These are phyloP conservation scores for Fomitopsis betulina DNA, from an alignment of 1,284 basidiomycete species.

Conservation along the genomic window DNA sequence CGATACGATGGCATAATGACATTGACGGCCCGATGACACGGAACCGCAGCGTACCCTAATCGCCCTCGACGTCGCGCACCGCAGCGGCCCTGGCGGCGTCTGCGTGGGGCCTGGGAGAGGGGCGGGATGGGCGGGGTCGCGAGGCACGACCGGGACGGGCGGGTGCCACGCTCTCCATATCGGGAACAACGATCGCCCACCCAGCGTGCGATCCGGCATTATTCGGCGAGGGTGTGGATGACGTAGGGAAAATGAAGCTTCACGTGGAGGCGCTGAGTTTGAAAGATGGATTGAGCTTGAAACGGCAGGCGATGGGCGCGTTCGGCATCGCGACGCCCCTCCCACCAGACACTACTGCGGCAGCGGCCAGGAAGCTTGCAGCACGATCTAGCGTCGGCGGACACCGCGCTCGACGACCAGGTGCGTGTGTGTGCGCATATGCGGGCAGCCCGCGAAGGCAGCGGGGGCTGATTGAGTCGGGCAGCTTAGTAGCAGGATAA, in stretches of 20 bases:
- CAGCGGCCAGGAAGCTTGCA: background rate
- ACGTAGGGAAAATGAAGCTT: constrained; percentile 5
- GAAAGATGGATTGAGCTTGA: constrained; percentile 9
- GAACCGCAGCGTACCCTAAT: background rate
- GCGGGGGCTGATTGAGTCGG: background rate
- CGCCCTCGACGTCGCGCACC: background rate
- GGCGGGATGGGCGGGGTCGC: background rate
- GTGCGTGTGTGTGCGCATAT: background rate
- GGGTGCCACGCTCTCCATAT: background rate
- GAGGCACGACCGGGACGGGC: background rate
- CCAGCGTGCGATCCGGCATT: constrained; percentile 3
- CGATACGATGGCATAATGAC: constrained; percentile 6
- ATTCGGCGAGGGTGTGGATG: background rate
- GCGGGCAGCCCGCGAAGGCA: background rate
- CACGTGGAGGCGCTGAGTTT: constrained; percentile 8
- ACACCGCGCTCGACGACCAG: background rate
- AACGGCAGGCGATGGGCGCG: background rate
- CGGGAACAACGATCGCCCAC: constrained; percentile 9
- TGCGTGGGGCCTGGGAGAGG: background rate
- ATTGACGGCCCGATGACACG: background rate
- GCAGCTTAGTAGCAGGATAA: constrained; percentile 2
- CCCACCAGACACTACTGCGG: background rate
- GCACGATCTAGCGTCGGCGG: background rate
- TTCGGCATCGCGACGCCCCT: constrained; percentile 6
- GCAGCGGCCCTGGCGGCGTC: background rate